Evolutionary conservation across 1,284 basidiomycete genomes (phyloP).

Genomic region (Moesziomyces parantarcticus): DNA sequence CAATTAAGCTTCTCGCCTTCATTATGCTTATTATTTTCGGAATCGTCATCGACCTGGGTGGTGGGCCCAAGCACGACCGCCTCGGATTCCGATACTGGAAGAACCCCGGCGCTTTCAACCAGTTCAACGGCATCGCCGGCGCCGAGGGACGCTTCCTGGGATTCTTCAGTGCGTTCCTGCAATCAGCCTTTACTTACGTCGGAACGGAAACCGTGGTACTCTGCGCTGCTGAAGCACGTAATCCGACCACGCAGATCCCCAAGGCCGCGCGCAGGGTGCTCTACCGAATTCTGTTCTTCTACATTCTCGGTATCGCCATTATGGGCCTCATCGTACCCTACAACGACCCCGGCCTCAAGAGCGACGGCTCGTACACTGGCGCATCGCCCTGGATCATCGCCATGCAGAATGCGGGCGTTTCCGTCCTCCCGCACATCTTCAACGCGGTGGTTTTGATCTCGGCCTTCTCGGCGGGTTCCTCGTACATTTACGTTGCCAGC

Average conservation of each 20-base stretch:
- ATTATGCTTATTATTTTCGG: conserved; percentile 74
- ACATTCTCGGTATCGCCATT: conserved; percentile 70
- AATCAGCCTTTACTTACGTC: conserved; percentile 84
- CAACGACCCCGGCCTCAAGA: conserved; percentile 44
- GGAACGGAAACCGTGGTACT: conserved; percentile 86
- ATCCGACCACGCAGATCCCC: conserved; percentile 67
- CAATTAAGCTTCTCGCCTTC: conserved; percentile 73
- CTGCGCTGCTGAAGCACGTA: conserved; percentile 75
- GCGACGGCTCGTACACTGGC: conserved; percentile 33
- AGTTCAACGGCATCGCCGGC: conserved; percentile 70
- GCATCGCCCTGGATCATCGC: conserved; percentile 69
- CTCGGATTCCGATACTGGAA: conserved; percentile 61
- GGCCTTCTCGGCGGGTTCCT: conserved; percentile 86
- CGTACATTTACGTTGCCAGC: conserved; percentile 83
- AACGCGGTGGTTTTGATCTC: conserved; percentile 82
- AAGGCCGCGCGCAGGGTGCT: conserved; percentile 55
- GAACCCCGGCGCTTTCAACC: conserved; percentile 70
- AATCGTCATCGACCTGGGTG: conserved; percentile 70
- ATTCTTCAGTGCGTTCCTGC: conserved; percentile 66
- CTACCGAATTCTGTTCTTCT: conserved; percentile 69
- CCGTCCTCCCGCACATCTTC: conserved; percentile 72
- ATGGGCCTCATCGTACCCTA: conserved; percentile 61
- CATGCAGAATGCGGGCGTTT: conserved; percentile 66
- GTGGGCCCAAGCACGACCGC: conserved; percentile 56
- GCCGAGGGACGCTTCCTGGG: conserved; percentile 72